A percentile compares a stretch with the other conserved stretches of the same genome.
These are phyloP conservation scores for Grifola frondosa DNA, from an alignment of 1,284 basidiomycete species.

Conservation along the genomic window DNA sequence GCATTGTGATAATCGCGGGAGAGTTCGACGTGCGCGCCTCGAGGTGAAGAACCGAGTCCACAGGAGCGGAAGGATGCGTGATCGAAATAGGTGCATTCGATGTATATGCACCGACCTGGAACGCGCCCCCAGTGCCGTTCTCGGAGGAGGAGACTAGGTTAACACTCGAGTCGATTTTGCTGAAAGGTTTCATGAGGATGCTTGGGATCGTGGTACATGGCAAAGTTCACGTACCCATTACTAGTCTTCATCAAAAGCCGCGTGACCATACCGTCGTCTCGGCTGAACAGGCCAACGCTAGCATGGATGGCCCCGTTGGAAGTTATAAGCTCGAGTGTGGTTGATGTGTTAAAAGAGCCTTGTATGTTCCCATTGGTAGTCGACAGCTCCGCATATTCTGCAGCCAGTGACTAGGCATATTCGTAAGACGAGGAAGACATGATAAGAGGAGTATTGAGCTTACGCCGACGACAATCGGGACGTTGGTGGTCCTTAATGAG, in stretches of 20 bases:
- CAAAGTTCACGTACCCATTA: constrained; percentile 32
- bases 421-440: not conserved
- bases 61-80: constrained; percentile 35
- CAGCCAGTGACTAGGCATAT: constrained; percentile 7
- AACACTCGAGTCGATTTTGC: constrained; percentile 31
- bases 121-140: constrained; percentile 27
- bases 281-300: constrained; percentile 34
- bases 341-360: constrained; percentile 41
- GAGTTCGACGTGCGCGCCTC: constrained; percentile 33
- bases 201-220: not conserved
- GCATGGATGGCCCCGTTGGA: constrained; percentile 39
- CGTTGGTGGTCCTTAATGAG: constrained; percentile 18
- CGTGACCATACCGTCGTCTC: constrained; percentile 22
- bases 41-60: constrained; percentile 38
- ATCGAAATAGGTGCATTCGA: constrained; percentile 32
- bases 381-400: not conserved
- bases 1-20: constrained; percentile 33
- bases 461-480: constrained; percentile 16
- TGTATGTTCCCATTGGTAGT: constrained; percentile 38
- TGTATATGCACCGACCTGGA: constrained; percentile 30
- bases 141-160: constrained; percentile 28
- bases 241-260: constrained; percentile 33
- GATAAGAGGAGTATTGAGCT: not conserved
- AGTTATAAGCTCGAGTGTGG: constrained; percentile 37
- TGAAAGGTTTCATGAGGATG: constrained; percentile 12